These are phyloP conservation scores for Paspalum vaginatum DNA, from an alignment of 176 grass and related monocot species.

Conservation along the genomic window DNA sequence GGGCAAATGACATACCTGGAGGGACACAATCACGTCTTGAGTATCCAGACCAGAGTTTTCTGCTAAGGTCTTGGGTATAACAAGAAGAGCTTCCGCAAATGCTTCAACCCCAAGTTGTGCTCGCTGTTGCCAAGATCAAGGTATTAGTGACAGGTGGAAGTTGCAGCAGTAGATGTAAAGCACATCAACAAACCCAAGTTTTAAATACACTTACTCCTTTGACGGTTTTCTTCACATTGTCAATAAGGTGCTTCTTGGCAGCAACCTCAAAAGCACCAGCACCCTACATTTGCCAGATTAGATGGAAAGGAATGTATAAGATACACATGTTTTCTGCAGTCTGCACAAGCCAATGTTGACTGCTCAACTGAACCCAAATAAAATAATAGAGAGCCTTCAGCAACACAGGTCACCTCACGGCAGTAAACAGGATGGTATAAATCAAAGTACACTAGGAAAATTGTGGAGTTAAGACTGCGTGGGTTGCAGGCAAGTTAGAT, in stretches of 20 bases:
- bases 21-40: slow-evolving; percentile 77
- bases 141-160: not conserved
- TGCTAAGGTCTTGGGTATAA: slow-evolving; percentile 90
- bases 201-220: slow-evolving; percentile 69
- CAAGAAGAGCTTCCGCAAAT: slow-evolving; percentile 97
- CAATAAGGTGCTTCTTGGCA: slow-evolving; percentile 88
- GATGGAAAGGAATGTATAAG: not conserved
- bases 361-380: not conserved
- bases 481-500: not conserved
- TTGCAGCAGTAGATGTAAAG: not conserved
- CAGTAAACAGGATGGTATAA: slow-evolving; percentile 4
- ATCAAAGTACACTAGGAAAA: not conserved
- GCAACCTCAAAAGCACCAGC: slow-evolving; percentile 97
- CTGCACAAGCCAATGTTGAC: not conserved
- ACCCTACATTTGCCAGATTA: slow-evolving; percentile 54
- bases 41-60: slow-evolving; percentile 97
- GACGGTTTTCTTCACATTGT: slow-evolving; percentile 90
- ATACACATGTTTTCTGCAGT: not conserved
- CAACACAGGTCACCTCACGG: not conserved
- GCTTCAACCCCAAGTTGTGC: slow-evolving; percentile 94
- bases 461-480: not conserved
- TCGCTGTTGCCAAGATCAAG: slow-evolving; percentile 53
- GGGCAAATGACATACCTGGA: slow-evolving; percentile 51
- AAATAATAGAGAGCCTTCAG: not conserved
- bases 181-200: not conserved